These are phyloP conservation scores for Mucuna pruriens DNA, from an alignment of 306 rosid species.

Conservation along the genomic window DNA sequence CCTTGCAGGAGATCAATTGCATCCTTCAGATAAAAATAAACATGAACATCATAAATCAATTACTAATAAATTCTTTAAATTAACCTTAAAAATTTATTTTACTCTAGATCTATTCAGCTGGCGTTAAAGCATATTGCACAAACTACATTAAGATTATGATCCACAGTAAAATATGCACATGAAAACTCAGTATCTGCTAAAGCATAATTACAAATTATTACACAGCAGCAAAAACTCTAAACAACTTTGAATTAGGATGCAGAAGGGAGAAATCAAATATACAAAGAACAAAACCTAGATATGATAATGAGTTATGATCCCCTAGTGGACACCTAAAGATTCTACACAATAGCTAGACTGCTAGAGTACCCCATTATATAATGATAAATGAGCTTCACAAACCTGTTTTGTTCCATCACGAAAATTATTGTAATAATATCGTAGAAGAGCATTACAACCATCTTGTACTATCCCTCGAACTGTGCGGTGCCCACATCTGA, in stretches of 20 bases:
- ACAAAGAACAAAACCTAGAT: slow-evolving; percentile 23
- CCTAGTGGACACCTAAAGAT: slow-evolving; percentile 26
- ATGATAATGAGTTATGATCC: slow-evolving; percentile 3
- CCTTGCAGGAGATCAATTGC: slow-evolving; percentile 99
- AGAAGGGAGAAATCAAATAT: slow-evolving; percentile 26
- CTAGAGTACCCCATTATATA: slow-evolving; percentile 24
- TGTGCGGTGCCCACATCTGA: slow-evolving; percentile 89
- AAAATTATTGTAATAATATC: slow-evolving; percentile 90
- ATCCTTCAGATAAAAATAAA: slow-evolving; percentile 65
- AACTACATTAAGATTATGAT: slow-evolving; percentile 12
- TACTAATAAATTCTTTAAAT: slow-evolving; percentile 3
- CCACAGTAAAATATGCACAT: slow-evolving; percentile 11
- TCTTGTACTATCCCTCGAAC: slow-evolving; percentile 77
- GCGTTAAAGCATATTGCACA: slow-evolving; percentile 9
- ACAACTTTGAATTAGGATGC: slow-evolving; percentile 23
- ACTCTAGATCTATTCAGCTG: slow-evolving; percentile 18
- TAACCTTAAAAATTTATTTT: slow-evolving; percentile 12
- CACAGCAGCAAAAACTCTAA: slow-evolving; percentile 16
- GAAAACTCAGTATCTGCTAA: slow-evolving; percentile 25
- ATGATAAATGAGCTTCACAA: slow-evolving; percentile 38
- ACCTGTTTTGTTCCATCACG: slow-evolving; percentile 93
- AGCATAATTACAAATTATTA: slow-evolving; percentile 25
- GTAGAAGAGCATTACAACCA: slow-evolving; percentile 75
- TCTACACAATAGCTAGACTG: slow-evolving; percentile 1
- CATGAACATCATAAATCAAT: slow-evolving; percentile 23